Base-by-base conservation (phyloP, 2,329 filamentous ascomycete genomes). In the Drechslerella dactyloides region DNA sequence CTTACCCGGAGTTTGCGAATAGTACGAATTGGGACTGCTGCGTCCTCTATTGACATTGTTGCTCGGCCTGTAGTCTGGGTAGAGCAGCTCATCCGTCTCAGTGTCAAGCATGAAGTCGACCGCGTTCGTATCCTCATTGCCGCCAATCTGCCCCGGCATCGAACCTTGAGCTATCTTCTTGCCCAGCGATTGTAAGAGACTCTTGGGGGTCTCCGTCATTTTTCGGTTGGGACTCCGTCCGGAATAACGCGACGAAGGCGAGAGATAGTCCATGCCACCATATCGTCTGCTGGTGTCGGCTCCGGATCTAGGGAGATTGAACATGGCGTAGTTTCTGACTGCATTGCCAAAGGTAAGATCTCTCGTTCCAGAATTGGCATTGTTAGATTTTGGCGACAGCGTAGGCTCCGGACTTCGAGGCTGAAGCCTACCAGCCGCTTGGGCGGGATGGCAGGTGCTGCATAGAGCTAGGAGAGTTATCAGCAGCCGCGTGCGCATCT, bases 361-460 rank as follows among this genome's bases (percentile, higher is more conserved):
- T 17, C 42, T 40, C 44, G 17, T 37, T 2, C 24, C 44, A 17
- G 56, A 51, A n/a, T 46, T 27, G 15, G 13, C 17, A 15, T 7
- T 48, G 2, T 33, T 33, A 48, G 44, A 50, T 1, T 15, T 10
- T 23, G 48, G 59, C 11, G 40, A 50, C 11, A 37, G 4, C 23
- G 51, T 15, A 37, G 51, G 59, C 10, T 35, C 33, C 1, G 59
- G 59, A 27, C 40, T 63, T 17, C 59, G 50, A n/a, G 59, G 51
- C n/a, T 63, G 51, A 17, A 63, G 37, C 23, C 21, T 55, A 1
- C 27, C 40, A 7, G 51, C 35, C 6, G 57, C 57, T 11, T 55
- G 19, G 35, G 35, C 59, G 17, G 10, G 7, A 24, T 17, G 33
- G 24, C 21, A 50, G 17, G 21, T 37, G 23, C 2, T 5, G 33